Evolutionary conservation across 1,284 basidiomycete genomes (phyloP), one percentile per base, ranked within the genome.

Genomic region (Cutaneotrichosporon cavernicola): DNA sequence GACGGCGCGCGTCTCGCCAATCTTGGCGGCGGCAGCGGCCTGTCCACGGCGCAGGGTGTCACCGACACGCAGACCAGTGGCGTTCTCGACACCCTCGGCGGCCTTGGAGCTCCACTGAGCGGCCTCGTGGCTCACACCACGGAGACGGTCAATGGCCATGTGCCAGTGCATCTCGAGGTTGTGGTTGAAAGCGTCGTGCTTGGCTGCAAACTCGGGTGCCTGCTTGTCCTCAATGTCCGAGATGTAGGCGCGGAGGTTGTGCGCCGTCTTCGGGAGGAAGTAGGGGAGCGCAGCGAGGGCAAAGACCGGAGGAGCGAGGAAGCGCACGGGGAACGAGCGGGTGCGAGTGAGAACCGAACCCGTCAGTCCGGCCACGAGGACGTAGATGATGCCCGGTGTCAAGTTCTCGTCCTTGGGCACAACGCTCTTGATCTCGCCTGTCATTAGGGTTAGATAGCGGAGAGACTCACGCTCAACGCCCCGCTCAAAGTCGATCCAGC

Each of bases 341-440:
- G 89, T 89, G 47, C 93, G 88, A 0, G 90, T 87, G 62, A 97
- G 78, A 70, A 97, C 89, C 62, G 91, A 91, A 1, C 90, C 91
- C 0, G 90, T 90, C 55, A 97, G 87, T 4, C 91, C 88, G 1
- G 91, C 88, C 47, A 97, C 86, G 56, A 92, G 91, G 62, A 92
- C 88, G 81, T 94, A 95, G 65, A 95, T 87, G 13, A 90, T 76
- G 21, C 90, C 91, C 1, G 94, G 94, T 7, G 89, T 93, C 46
- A 97, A 85, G 0, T 88, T 83, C 81, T 97, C 94, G 59, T 89
- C 84, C 0, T 87, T 85, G 1, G 90, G 87, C 30, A 91, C 81
- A 71, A 97, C 85, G 6, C 88, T 85, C 79, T 93, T 94, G 53
- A 96, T 83, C 66, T 91, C 88, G 65, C 83, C 92, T 94, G 67